Percentiles rank a stretch among this genome's conserved stretches.
Evolutionary conservation across 257 asterid genomes (phyloP).

Genomic region (Penstemon davidsonii): DNA sequence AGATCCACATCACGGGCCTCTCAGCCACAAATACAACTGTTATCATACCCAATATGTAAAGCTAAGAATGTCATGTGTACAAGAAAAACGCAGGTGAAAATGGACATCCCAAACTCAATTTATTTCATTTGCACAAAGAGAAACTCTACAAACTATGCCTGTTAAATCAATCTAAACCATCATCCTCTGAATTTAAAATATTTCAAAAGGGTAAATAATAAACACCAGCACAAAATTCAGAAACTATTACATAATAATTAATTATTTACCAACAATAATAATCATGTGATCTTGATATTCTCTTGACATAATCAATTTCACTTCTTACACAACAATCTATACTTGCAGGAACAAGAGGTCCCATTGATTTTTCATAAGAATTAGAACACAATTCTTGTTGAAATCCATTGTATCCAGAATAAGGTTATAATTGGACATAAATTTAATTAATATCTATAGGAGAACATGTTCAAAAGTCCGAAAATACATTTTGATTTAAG

Average conservation of each 20-base stretch:
- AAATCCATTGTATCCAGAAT: conserved; percentile 25
- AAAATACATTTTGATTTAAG: not conserved
- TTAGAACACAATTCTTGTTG: conserved; percentile 58
- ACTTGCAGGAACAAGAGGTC: conserved; percentile 56
- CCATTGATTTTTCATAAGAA: conserved; percentile 62
- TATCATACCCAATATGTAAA: too few species aligned
- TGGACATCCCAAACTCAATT: conserved; percentile 2
- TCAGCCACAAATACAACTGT: too few species aligned
- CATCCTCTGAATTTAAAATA: conserved; percentile 38
- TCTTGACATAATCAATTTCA: conserved; percentile 48
- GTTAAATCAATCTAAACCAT: conserved; percentile 24
- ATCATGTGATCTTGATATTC: conserved; percentile 62
- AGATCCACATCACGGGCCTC: too few species aligned
- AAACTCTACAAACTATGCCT: conserved; percentile 17
- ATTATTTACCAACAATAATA: conserved; percentile 36
- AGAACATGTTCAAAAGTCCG: conserved; percentile 50
- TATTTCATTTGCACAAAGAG: conserved; percentile 17
- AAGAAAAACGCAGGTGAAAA: too few species aligned
- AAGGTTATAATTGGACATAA: conserved; percentile 48
- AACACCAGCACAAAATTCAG: conserved; percentile 1
- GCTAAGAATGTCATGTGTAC: too few species aligned
- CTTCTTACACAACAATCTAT: conserved; percentile 68
- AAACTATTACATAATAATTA: not conserved
- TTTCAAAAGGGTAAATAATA: conserved; percentile 37
- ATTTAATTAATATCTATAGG: conserved; percentile 49